Evolutionary conservation across 768 basidiomycete species (phyloP), one percentile per base, ranked within the genome.

Genomic region (Rhizopogon roseolus): DNA sequence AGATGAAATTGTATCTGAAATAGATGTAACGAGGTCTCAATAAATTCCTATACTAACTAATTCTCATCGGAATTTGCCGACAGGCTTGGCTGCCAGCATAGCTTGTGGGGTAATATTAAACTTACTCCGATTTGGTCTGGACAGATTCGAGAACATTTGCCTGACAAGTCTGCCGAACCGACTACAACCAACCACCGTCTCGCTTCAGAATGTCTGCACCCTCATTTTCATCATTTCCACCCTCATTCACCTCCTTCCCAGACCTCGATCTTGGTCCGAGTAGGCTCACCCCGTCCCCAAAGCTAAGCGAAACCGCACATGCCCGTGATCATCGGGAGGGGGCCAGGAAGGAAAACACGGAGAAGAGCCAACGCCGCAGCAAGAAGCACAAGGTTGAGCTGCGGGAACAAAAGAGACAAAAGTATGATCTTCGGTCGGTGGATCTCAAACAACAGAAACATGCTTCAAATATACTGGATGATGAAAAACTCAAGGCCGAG

Each of bases 221-320:
- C 46, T 82, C 85, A 4, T 85, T 82, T 66, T 76, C 78, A 3
- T 82, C 82, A 4, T 78, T 86, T 62, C 77, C 84, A 29, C 81
- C 83, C 1, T 81, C 84, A 2, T 90, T 89, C 65, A 64, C 77
- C 13, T 86, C 86, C 27, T 89, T 90, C 65, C 86, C 87, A 36
- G 81, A 85, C 50, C 54, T 80, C n/a, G 77, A 80, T 19, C 67
- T 74, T 49, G 76, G 72, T 4, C 67, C 76, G 5, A 77, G 73
- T 50, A 64, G 66, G 54, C 62, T 39, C 22, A 22, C 58, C 1
- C 48, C 54, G 43, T 59, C 64, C 19, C 56, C 59, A 32, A 5
- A 51, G n/a, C 57, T 56, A 49, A 58, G 58, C 22, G 62, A 63
- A 41, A 53, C 11, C 41, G 9, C 50, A 55, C 63, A 57, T 42